phyloP scores from a whole-genome alignment of 2,329 filamentous ascomycete species.

The Aspergillus puulaauensis region DNA sequence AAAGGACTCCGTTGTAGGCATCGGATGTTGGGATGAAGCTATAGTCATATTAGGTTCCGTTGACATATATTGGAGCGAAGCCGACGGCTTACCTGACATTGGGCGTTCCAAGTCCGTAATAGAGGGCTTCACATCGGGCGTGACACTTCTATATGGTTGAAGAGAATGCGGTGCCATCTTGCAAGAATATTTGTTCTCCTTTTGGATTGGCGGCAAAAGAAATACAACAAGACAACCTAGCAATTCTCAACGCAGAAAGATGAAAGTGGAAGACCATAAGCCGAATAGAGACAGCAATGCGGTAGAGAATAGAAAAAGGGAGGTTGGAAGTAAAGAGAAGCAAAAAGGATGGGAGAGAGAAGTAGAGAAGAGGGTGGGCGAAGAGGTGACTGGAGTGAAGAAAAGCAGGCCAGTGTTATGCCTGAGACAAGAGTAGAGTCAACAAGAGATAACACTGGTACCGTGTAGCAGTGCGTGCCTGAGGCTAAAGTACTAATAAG shows the following conservation, averaged over 20 bases:
- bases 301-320: background rate
- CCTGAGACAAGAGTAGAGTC: background rate
- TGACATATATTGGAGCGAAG: background rate
- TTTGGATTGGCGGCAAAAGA: background rate
- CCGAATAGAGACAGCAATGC: background rate
- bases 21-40: background rate
- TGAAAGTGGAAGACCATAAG: background rate
- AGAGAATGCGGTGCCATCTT: too few relatives aligned
- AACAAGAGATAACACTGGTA: background rate
- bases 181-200: background rate
- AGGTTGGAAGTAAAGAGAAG: background rate
- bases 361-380: background rate
- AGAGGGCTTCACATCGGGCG: background rate
- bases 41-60: background rate
- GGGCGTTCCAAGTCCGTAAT: background rate
- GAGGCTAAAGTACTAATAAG: background rate
- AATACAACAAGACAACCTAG: background rate
- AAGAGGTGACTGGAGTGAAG: background rate
- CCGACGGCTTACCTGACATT: background rate
- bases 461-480: background rate
- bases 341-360: background rate
- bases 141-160: background rate
- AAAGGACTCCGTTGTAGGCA: background rate
- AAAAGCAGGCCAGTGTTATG: background rate
- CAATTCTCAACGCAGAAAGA: background rate